A percentile compares a stretch with the other conserved stretches of the same genome.
Evolutionary conservation across 2,329 filamentous ascomycete species (phyloP).

Genomic region (Colletotrichum liaoningense): DNA sequence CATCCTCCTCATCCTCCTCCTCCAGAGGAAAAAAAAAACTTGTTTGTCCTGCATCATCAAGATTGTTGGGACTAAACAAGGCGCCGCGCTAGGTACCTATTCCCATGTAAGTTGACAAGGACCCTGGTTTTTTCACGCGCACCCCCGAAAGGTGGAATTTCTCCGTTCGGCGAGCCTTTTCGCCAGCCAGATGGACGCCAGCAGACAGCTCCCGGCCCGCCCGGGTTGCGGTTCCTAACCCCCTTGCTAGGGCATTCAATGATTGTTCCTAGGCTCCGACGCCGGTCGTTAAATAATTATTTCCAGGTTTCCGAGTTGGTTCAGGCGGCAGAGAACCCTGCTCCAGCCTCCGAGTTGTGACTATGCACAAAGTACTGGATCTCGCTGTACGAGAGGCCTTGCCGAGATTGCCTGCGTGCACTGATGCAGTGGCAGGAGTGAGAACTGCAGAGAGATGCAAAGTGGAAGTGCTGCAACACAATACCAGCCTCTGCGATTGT

Average conservation of each 20-base stretch:
- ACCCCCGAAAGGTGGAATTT: conserved; percentile 1
- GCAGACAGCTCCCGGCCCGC: conserved; percentile 26
- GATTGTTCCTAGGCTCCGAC: conserved; percentile 13
- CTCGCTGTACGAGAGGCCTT: neutral
- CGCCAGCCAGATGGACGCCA: neutral
- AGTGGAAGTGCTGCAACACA: neutral
- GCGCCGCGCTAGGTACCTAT: neutral
- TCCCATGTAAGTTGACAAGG: neutral
- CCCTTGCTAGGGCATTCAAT: conserved; percentile 21
- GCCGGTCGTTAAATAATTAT: conserved; percentile 11
- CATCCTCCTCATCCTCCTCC: neutral
- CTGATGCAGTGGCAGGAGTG: neutral
- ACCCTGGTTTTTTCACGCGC: neutral
- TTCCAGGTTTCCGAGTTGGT: neutral
- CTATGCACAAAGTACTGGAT: neutral
- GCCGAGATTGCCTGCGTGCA: neutral
- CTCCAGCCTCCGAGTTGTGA: neutral
- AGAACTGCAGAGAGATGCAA: neutral
- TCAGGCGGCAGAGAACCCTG: neutral
- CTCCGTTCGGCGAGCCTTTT: conserved; percentile 11
- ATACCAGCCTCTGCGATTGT: neutral
- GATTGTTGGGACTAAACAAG: conserved; percentile 8
- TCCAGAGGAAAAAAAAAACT: neutral
- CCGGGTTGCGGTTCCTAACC: neutral
- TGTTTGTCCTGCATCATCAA: conserved; percentile 16